Evolutionary conservation across 306 rosid species (phyloP), one percentile per base, ranked within the genome.

Genomic region (Macrotyloma uniflorum): DNA sequence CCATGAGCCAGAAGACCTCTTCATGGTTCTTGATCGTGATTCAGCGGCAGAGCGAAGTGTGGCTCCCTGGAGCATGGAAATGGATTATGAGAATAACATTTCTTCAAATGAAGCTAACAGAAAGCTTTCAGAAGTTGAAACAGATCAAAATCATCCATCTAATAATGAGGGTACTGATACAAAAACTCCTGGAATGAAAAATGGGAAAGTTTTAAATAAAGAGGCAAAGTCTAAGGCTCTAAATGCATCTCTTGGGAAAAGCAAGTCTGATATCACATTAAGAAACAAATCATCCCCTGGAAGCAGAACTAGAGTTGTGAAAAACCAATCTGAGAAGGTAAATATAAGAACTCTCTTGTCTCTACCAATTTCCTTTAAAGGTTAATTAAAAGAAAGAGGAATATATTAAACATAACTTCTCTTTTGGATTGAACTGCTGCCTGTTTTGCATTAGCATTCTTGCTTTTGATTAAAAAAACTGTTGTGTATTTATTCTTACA

Each of bases 11-110:
- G 94, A 93, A 72, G 99, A 95, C 86, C 96, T 95, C 80, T 90
- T 79, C 87, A 93, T 96, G 97, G 75, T 91, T 89, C 98, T 96
- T 72, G 99, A 91, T 18, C 97, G 99, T 43, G 90, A 85, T 77
- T 85, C 92, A 30, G 79, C 89, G 9, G 76, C 76, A 59, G 90
- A 87, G 76, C 94, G 78, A 66, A 78, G 63, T 55, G 80, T 80
- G 47, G 66, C 88, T 59, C 82, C 96, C 24, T 96, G 93, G 99
- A 86, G 89, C 75, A 86, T 90, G 28, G 98, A 96, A 82, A 96
- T 93, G 94, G 98, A 93, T 84, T 90, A 84, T 72, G 86, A 89
- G 76, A 85, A 54, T 66, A 89, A 75, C 76, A 75, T 82, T 74
- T 58, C 87, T 36, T 74, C 74, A 67, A 45, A 77, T 70, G 83